Evolutionary conservation across 139 green algal genomes (phyloP).

Genomic region (Dunaliella primolecta): DNA sequence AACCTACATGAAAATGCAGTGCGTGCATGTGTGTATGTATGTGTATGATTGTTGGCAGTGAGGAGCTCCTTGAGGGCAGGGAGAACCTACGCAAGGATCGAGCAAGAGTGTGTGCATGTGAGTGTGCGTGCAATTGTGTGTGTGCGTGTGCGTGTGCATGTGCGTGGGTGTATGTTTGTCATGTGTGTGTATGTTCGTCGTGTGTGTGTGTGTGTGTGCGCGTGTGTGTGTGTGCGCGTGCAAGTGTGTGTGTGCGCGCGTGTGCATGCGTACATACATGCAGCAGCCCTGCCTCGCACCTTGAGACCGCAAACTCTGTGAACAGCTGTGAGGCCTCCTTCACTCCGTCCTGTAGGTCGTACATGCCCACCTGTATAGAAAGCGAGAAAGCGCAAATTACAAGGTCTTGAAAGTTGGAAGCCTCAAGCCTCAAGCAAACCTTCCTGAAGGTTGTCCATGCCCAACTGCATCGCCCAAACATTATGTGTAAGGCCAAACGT

Average conservation of each 20-base stretch:
- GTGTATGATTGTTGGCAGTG: not conserved
- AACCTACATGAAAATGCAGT: slow-evolving; percentile 13
- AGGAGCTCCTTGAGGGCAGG: too few species aligned
- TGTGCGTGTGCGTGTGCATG: not conserved
- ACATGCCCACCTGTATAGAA: slow-evolving; percentile 11
- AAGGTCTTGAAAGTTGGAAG: not conserved
- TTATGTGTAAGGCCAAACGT: too few species aligned
- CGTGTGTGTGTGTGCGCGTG: not conserved
- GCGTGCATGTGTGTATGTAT: not conserved
- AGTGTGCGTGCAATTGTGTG: not conserved
- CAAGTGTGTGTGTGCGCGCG: not conserved
- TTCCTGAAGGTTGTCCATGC: not conserved
- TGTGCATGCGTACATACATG: not conserved
- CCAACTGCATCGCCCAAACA: not conserved
- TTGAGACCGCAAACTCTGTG: not conserved
- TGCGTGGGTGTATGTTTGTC: not conserved
- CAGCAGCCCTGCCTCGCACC: not conserved
- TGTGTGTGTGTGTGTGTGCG: slow-evolving; percentile 1
- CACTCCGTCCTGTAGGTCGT: slow-evolving; percentile 30
- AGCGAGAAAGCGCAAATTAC: not conserved
- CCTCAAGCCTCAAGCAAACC: not conserved
- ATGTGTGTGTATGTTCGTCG: not conserved
- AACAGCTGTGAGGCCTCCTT: slow-evolving; percentile 19
- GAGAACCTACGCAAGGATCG: too few species aligned
- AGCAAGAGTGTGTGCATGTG: too few species aligned